Evolutionary conservation across 257 asterid genomes (phyloP), one percentile per base, ranked within the genome.

Genomic region (Rubia yunnanensis): DNA sequence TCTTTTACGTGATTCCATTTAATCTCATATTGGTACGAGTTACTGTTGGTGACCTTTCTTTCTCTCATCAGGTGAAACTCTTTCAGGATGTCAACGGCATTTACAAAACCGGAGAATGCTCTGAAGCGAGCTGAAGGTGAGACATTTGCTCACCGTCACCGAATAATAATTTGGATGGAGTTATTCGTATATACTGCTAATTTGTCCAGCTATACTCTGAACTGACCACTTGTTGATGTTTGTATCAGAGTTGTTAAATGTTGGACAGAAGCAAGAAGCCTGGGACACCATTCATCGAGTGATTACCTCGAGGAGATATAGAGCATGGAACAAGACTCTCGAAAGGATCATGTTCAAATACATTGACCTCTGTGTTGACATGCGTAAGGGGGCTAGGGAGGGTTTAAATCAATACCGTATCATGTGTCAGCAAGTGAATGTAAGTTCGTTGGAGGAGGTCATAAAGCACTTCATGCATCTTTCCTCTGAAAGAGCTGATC

Each of bases 241-340:
- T 63, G 41, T 38, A 15, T 70, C n/a, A 75, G 83, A 79, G 68
- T 59, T 79, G 63, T 65, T 72, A 30, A 79, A 69, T 72, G 83
- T 75, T 65, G 81, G 81, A 28, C 83, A 75, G 66, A 75, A 75
- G 36, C 80, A 75, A 72, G 83, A 75, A 49, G 83, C 83, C 24
- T 65, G 72, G 70, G 75, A 79, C 52, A 64, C 80, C 14, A 80
- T 75, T 55, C 83, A 79, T 66, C 74, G 75, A 34, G 71, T 75
- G 50, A 75, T 79, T 39, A 69, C 78, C 52, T 79, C 83, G 4
- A 65, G 78, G 70, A 75, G 80, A 69, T 70, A 79, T 41, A 79
- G 78, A 56, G 80, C 81, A 68, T 79, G 83, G 83, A 68, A 67
- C 63, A 79, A 79, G 77, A 65, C 81, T 5, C 78, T 65, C 58